Evolutionary conservation across 1,284 basidiomycete species (phyloP).

Genomic region (Heterobasidion occidentale): DNA sequence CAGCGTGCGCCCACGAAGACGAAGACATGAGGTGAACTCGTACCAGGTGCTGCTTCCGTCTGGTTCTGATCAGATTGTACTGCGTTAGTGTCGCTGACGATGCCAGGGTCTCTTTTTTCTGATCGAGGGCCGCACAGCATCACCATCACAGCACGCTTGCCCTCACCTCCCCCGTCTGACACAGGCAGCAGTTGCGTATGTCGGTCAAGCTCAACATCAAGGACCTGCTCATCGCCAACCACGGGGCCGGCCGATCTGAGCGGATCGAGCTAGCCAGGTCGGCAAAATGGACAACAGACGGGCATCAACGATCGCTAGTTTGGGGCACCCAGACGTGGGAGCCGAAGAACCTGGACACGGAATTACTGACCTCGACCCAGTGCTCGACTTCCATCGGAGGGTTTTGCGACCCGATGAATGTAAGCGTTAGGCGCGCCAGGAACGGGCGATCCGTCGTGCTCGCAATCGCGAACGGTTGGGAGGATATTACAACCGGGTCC

Average conservation of each 20-base stretch:
- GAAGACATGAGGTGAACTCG: background rate
- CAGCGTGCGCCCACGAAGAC: background rate
- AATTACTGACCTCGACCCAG: constrained; percentile 60
- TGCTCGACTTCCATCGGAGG: constrained; percentile 48
- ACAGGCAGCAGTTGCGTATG: constrained; percentile 43
- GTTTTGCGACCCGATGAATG: constrained; percentile 38
- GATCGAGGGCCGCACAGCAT: background rate
- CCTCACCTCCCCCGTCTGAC: constrained; percentile 2
- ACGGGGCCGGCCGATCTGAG: constrained; percentile 37
- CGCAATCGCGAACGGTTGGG: constrained; percentile 51
- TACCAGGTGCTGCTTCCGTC: background rate
- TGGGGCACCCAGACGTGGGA: no score
- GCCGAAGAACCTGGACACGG: background rate
- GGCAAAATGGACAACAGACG: no score
- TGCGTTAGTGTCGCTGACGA: background rate
- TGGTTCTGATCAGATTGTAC: no score
- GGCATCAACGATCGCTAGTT: background rate
- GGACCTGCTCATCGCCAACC: constrained; percentile 60
- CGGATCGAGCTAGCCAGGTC: constrained; percentile 45
- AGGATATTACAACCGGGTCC: constrained; percentile 26
- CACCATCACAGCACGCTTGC: background rate
- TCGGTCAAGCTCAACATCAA: constrained; percentile 66
- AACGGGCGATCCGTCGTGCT: constrained; percentile 54
- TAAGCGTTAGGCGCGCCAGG: constrained; percentile 50
- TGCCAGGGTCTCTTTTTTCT: background rate